Base-by-base conservation (phyloP, 176 grass and related monocot genomes). In the Thinopyrum elongatum region DNA sequence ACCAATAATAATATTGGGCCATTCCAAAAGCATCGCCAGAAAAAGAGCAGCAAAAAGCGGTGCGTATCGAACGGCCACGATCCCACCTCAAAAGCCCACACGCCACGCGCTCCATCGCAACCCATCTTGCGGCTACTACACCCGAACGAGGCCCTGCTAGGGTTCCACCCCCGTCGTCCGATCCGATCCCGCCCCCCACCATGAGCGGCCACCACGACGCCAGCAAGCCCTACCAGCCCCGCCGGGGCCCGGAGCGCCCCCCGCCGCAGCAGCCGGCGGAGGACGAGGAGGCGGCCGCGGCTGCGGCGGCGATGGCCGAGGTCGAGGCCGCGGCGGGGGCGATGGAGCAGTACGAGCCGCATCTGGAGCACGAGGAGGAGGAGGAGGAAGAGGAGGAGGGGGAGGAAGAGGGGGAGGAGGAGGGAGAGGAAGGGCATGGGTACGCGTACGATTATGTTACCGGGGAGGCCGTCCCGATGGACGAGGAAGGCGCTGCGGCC, bases 151-250 rank as follows among this genome's bases (percentile, higher is more conserved):
- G 11, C 44, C 34, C 82, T 63, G 7, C 88, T 90, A 97, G 92
- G 94, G 87, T 90, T 49, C 85, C 46, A 68, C 68, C 79, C 79
- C 80, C 71, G 83, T 87, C 87, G 86, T 90, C 82, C 82, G 81
- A 87, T 93, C 88, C 76, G 30, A 86, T 88, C 89, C 70, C 31
- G 67, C 83, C 78, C 62, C 69, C 74, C 83, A 26, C 67, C 88
- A 97, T 97, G 95, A 89, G 88, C 88, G 70, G 82, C 58, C 92
- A 87, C 72, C 90, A 92, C 85, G 92, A 97, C 80, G 92, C 76
- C 15, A 76, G 25, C 73, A 97, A 94, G 91, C 90, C 91, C 5
- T 95, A 89, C 84, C 91, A 92, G 79, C 94, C 91, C 4, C 94
- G 90, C 83, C 89, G 88, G 15, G 84, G 85, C 1, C 83, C 91